phyloP scores from a whole-genome alignment of 352 stramenopile genomes.

The Globisporangium abappressorium region DNA sequence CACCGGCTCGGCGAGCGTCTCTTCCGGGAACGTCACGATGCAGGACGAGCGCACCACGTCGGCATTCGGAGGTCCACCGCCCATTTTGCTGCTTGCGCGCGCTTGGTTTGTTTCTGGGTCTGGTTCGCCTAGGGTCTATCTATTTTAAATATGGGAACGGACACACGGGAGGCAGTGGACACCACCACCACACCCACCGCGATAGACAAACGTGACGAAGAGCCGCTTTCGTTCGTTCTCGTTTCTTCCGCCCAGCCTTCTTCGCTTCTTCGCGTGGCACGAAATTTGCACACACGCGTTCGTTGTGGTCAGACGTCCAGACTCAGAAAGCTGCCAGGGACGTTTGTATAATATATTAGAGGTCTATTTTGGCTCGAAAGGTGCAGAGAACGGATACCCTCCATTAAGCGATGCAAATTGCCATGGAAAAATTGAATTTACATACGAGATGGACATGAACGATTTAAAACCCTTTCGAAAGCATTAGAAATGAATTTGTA shows the following conservation, averaged over 20 bases:
- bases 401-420: too few species aligned
- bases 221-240: not conserved
- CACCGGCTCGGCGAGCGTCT: constrained; percentile 61
- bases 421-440: too few species aligned
- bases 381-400: not conserved
- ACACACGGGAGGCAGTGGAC: not conserved
- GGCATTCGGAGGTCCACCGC: constrained; percentile 54
- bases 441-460: too few species aligned
- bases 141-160: constrained; percentile 13
- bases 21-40: constrained; percentile 80
- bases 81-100: constrained; percentile 33
- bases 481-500: too few species aligned
- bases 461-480: too few species aligned
- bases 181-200: not conserved
- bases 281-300: not conserved
- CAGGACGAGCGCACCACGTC: constrained; percentile 82
- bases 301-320: not conserved
- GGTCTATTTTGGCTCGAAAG: not conserved
- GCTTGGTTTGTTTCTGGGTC: not conserved
- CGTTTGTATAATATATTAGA: not conserved
- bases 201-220: not conserved
- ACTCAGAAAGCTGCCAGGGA: not conserved
- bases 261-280: constrained; percentile 13
- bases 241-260: not conserved
- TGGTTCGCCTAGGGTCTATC: not conserved